Conservation (phyloP, 768 basidiomycete species). For the Pholiota conissans region DNA sequence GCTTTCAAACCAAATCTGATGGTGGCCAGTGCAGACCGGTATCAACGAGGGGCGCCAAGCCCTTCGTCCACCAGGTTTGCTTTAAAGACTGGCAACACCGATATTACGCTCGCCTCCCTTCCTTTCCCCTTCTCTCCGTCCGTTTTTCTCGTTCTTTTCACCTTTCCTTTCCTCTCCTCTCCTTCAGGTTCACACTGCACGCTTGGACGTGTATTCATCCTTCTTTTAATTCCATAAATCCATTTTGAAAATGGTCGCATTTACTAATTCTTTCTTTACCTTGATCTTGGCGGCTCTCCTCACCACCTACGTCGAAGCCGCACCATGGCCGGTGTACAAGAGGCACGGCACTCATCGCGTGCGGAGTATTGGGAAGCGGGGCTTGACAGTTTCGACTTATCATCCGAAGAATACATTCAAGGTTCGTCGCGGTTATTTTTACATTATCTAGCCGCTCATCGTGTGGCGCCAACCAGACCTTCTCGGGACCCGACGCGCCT, state of each 20-base stretch:
- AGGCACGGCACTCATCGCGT: slow-evolving; percentile 31
- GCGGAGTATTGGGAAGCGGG: slow-evolving; percentile 25
- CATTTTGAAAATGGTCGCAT: slow-evolving; percentile 30
- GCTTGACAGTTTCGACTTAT: slow-evolving; percentile 19
- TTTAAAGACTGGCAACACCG: not conserved
- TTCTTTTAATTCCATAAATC: slow-evolving; percentile 8
- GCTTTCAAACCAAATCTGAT: too few species aligned
- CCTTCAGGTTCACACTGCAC: slow-evolving; percentile 1
- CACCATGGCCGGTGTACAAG: slow-evolving; percentile 29
- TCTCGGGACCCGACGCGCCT: slow-evolving; percentile 1
- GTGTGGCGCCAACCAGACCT: slow-evolving; percentile 13
- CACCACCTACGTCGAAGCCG: slow-evolving; percentile 24
- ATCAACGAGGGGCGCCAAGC: slow-evolving; percentile 1
- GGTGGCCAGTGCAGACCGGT: too few species aligned
- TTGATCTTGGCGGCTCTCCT: slow-evolving; percentile 25
- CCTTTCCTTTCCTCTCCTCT: slow-evolving; percentile 6
- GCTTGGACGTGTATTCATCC: slow-evolving; percentile 12
- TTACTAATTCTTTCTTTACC: slow-evolving; percentile 23
- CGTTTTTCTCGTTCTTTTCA: slow-evolving; percentile 3
- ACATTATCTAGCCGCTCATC: too few species aligned
- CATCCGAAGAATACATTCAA: slow-evolving; percentile 23
- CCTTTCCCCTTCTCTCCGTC: slow-evolving; percentile 5
- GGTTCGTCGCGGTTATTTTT: slow-evolving; percentile 8
- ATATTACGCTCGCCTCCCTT: not conserved
- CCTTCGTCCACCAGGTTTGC: not conserved